Evolutionary conservation across 129 eudicot species (phyloP).

Genomic region (Artemisia argyi): DNA sequence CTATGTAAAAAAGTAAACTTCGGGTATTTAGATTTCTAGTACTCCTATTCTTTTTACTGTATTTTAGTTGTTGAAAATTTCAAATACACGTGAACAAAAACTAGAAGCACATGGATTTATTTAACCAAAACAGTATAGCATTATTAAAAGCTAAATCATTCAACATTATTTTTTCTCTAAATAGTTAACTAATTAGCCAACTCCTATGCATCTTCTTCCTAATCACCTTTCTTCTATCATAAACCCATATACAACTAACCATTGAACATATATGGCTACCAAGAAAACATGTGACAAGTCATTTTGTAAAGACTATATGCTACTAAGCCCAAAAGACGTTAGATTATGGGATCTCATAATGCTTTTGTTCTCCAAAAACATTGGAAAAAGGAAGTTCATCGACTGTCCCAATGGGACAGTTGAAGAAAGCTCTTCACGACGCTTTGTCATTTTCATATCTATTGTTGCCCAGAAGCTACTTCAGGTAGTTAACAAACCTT

Average conservation of each 20-base stretch:
- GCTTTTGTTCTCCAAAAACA: slow-evolving; percentile 42
- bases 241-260: too few species aligned
- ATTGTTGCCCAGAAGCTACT: slow-evolving; percentile 39
- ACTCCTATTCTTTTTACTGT: too few species aligned
- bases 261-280: not conserved
- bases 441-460: slow-evolving; percentile 44
- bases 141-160: too few species aligned
- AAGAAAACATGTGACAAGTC: slow-evolving; percentile 39
- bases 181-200: not conserved
- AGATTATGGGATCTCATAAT: slow-evolving; percentile 32
- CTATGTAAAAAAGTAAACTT: too few species aligned
- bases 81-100: too few species aligned
- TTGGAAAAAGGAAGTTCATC: slow-evolving; percentile 38
- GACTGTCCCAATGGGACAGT: slow-evolving; percentile 34
- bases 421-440: slow-evolving; percentile 32
- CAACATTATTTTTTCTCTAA: not conserved
- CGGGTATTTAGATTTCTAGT: too few species aligned
- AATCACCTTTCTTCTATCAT: not conserved
- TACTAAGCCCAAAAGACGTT: slow-evolving; percentile 49
- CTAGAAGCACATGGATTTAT: too few species aligned
- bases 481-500: slow-evolving; percentile 25
- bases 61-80: too few species aligned
- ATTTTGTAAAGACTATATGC: slow-evolving; percentile 43
- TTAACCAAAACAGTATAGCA: too few species aligned
- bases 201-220: not conserved